Conservation (phyloP, 2,329 filamentous ascomycete species). For the Didymella exigua region DNA sequence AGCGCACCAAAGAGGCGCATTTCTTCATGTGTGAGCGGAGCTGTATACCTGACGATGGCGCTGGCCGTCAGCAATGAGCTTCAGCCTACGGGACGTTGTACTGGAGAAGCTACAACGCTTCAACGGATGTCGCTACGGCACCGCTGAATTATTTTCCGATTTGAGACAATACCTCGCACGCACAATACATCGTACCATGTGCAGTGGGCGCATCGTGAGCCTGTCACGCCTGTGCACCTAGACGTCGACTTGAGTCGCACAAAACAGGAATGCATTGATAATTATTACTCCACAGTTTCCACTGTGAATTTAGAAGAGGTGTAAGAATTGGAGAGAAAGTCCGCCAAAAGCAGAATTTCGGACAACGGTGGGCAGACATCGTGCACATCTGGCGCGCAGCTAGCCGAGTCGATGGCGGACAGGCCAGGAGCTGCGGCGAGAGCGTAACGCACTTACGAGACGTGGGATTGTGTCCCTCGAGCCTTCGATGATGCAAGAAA, state of each 20-base stretch:
- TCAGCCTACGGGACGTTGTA: neutral
- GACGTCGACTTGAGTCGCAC: neutral
- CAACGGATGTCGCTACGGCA: slow-evolving; percentile 4
- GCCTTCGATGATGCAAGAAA: neutral
- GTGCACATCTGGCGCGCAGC: slow-evolving; percentile 20
- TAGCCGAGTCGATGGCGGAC: slow-evolving; percentile 14
- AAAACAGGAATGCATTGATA: slow-evolving; percentile 10
- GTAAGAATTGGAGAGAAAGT: slow-evolving; percentile 24
- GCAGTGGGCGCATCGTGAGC: slow-evolving; percentile 1
- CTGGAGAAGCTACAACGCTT: neutral
- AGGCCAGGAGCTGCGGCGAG: slow-evolving; percentile 19
- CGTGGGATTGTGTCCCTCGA: slow-evolving; percentile 34
- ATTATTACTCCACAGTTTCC: slow-evolving; percentile 25
- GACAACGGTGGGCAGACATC: slow-evolving; percentile 22
- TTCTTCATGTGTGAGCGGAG: neutral
- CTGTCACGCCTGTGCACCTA: slow-evolving; percentile 3
- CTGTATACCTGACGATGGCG: neutral
- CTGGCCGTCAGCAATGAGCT: neutral
- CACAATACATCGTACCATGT: slow-evolving; percentile 12
- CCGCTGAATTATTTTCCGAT: slow-evolving; percentile 9
- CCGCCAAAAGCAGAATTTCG: slow-evolving; percentile 27
- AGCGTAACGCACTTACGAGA: slow-evolving; percentile 36
- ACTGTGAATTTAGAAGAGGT: slow-evolving; percentile 5
- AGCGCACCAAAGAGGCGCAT: neutral
- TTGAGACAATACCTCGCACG: slow-evolving; percentile 7